Percentiles rank a stretch among this genome's conserved stretches.
Conservation (phyloP, 768 basidiomycete species). For the Leccinum uliginosum region DNA sequence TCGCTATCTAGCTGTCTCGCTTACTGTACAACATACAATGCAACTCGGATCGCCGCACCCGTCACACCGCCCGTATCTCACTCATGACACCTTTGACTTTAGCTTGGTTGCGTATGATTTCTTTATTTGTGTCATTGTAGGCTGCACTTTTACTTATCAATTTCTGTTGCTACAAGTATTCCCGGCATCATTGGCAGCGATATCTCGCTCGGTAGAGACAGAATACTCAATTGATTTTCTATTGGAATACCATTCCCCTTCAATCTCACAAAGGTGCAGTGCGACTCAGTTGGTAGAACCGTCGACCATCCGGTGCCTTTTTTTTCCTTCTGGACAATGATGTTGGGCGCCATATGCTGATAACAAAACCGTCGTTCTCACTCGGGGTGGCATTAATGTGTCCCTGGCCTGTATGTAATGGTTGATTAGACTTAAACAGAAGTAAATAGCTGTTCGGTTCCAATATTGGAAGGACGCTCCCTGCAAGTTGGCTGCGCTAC, state of each 20-base stretch:
- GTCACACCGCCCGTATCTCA: slow-evolving; percentile 18
- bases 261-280: neutral
- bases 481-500: neutral
- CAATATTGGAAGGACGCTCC: neutral
- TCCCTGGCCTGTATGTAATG: neutral
- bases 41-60: slow-evolving; percentile 16
- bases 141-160: slow-evolving; percentile 26
- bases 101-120: slow-evolving; percentile 20
- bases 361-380: neutral
- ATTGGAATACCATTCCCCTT: slow-evolving; percentile 8
- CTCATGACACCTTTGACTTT: slow-evolving; percentile 11
- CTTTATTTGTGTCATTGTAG: slow-evolving; percentile 26
- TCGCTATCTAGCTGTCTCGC: slow-evolving; percentile 14
- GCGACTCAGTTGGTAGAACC: neutral
- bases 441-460: slow-evolving; percentile 18
- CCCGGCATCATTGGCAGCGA: slow-evolving; percentile 21
- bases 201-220: slow-evolving; percentile 29
- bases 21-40: slow-evolving; percentile 25
- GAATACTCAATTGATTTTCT: slow-evolving; percentile 14
- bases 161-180: slow-evolving; percentile 30
- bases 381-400: neutral
- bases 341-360: neutral
- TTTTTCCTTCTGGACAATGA: too few species aligned
- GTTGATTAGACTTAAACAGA: slow-evolving; percentile 24
- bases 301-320: neutral